Conservation (phyloP, 495 filamentous ascomycete genomes). For the Articulospora tetracladia region DNA sequence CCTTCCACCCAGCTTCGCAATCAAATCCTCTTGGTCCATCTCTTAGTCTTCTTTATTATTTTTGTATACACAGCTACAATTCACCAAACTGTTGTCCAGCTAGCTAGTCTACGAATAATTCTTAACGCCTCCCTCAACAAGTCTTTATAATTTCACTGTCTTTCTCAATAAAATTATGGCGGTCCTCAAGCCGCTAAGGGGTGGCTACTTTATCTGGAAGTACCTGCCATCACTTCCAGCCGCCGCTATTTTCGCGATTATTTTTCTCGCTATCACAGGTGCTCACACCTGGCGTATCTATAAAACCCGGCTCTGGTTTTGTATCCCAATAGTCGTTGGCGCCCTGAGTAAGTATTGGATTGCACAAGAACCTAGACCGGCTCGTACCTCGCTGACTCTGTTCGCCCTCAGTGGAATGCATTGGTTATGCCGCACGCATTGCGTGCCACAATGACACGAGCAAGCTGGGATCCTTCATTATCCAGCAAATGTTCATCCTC, state of each 20-base stretch:
- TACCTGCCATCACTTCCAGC: conserved; percentile 47
- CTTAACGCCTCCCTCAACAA: background rate
- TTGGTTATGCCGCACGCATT: conserved; percentile 40
- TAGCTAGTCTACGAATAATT: background rate
- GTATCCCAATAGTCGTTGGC: conserved; percentile 53
- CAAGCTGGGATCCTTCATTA: conserved; percentile 39
- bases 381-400: background rate
- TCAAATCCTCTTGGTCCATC: too few species aligned
- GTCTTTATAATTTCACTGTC: background rate
- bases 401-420: conserved; percentile 31
- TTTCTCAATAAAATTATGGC: background rate
- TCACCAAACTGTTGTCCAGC: background rate
- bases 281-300: conserved; percentile 45
- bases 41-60: too few species aligned
- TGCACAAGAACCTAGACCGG: background rate
- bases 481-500: conserved; percentile 42
- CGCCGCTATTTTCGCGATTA: conserved; percentile 40
- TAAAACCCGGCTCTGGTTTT: conserved; percentile 48
- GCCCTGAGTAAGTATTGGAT: conserved; percentile 47
- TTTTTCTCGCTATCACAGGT: conserved; percentile 44
- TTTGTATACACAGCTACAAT: background rate
- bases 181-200: background rate
- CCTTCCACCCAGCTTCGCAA: too few species aligned
- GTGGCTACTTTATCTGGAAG: conserved; percentile 33
- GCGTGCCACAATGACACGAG: conserved; percentile 31